phyloP scores from a whole-genome alignment of 169 alveolate genomes.

The Cryptosporidium parvum region DNA sequence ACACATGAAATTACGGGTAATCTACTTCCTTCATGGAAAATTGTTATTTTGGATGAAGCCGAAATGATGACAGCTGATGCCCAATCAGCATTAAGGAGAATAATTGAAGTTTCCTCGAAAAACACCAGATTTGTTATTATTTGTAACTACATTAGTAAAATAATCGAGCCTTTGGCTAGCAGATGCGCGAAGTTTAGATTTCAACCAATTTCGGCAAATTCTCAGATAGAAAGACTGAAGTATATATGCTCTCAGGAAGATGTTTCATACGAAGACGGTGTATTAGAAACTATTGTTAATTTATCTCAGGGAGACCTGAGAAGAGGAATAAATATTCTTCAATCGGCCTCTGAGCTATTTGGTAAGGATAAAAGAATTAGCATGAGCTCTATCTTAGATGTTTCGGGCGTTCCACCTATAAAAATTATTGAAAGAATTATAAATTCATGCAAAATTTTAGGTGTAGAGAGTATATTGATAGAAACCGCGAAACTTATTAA shows the following conservation, averaged over 20 bases:
- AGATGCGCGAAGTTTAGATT: constrained; percentile 96
- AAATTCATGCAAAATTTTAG: constrained; percentile 77
- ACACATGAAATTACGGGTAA: constrained; percentile 86
- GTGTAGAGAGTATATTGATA: constrained; percentile 24
- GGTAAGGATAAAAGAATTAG: constrained; percentile 79
- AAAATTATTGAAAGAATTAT: constrained; percentile 73
- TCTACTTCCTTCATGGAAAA: constrained; percentile 92
- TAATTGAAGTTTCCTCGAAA: constrained; percentile 94
- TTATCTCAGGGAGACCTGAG: constrained; percentile 96
- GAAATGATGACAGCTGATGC: constrained; percentile 99
- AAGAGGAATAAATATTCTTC: constrained; percentile 93
- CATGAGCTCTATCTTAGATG: constrained; percentile 77
- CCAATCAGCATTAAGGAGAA: constrained; percentile 97
- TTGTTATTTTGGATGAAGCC: constrained; percentile 98
- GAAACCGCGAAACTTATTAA: constrained; percentile 5
- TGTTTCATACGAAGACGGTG: constrained; percentile 81
- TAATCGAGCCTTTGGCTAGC: constrained; percentile 95
- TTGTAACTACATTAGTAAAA: constrained; percentile 96
- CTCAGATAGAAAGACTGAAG: constrained; percentile 90
- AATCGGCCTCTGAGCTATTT: constrained; percentile 87
- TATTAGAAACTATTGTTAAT: constrained; percentile 85
- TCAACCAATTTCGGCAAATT: constrained; percentile 91
- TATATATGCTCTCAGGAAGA: constrained; percentile 88
- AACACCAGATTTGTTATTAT: constrained; percentile 97
- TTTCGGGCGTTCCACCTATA: constrained; percentile 82